phyloP scores from a whole-genome alignment of 73 alveolate species.

The Uronychia setigera region DNA sequence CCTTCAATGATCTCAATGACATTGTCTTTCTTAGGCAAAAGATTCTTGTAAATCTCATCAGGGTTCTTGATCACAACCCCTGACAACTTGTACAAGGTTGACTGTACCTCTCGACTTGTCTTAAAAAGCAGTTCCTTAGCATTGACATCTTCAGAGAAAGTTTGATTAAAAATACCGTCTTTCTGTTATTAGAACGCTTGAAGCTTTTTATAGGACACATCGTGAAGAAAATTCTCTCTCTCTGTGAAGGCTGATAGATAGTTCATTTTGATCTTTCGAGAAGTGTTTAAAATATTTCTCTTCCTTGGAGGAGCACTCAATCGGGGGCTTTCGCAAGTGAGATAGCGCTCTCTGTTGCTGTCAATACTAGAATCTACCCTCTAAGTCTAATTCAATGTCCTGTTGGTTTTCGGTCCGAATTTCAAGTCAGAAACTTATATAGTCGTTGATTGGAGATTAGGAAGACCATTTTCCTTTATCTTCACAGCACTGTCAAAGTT shows the following conservation, averaged over 20 bases:
- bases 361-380: too few relatives aligned
- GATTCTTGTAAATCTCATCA: neutral
- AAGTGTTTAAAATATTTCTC: neutral
- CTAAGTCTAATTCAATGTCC: neutral
- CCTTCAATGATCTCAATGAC: neutral
- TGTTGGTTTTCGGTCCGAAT: neutral
- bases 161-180: neutral
- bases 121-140: neutral
- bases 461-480: neutral
- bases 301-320: neutral
- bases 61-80: conserved; percentile 1
- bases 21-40: neutral
- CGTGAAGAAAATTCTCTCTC: neutral
- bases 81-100: neutral
- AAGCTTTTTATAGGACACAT: neutral
- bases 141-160: neutral
- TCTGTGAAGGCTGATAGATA: neutral
- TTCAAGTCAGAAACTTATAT: neutral
- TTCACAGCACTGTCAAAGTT: neutral
- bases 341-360: too few relatives aligned
- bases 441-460: neutral
- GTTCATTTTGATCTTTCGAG: neutral
- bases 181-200: neutral
- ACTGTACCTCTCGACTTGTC: neutral
- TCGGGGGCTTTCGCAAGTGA: neutral